phyloP scores from a whole-genome alignment of 2,329 filamentous ascomycete species.

The Periconia sp. region DNA sequence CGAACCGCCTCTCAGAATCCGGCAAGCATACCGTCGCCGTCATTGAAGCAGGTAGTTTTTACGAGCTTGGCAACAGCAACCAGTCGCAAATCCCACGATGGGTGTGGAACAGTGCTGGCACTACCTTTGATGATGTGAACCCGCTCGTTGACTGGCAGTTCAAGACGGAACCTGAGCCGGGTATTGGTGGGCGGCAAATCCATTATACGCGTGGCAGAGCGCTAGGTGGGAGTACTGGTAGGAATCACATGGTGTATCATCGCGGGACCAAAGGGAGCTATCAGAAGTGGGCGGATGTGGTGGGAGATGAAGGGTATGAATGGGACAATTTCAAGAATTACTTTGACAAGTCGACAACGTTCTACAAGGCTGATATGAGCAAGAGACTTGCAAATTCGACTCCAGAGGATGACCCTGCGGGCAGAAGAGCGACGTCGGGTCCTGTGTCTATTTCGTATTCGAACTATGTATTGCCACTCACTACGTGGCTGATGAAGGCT shows the following conservation, averaged over 20 bases:
- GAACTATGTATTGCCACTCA: constrained; percentile 16
- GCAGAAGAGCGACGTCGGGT: constrained; percentile 18
- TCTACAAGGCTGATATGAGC: constrained; percentile 30
- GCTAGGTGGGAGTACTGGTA: constrained; percentile 35
- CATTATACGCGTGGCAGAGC: constrained; percentile 36
- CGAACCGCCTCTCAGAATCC: constrained; percentile 25
- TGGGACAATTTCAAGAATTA: constrained; percentile 33
- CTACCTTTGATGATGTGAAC: constrained; percentile 21
- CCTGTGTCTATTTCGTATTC: constrained; percentile 25
- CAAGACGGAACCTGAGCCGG: constrained; percentile 24
- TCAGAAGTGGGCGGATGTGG: constrained; percentile 35
- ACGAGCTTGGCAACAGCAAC: constrained; percentile 32
- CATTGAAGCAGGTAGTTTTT: constrained; percentile 37
- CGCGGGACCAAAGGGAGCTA: constrained; percentile 20
- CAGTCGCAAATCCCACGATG: constrained; percentile 24
- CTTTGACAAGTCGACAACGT: constrained; percentile 37
- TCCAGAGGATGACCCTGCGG: constrained; percentile 13
- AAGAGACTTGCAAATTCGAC: constrained; percentile 18
- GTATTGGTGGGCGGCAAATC: constrained; percentile 10
- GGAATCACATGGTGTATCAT: constrained; percentile 32
- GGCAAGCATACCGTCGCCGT: constrained; percentile 21
- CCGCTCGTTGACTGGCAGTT: constrained; percentile 35
- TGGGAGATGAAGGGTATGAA: constrained; percentile 37
- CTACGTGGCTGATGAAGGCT: constrained; percentile 21
- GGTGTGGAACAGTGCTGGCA: constrained; percentile 16